Conservation (phyloP, 2,329 filamentous ascomycete genomes). For the Phialophora macrospora region DNA sequence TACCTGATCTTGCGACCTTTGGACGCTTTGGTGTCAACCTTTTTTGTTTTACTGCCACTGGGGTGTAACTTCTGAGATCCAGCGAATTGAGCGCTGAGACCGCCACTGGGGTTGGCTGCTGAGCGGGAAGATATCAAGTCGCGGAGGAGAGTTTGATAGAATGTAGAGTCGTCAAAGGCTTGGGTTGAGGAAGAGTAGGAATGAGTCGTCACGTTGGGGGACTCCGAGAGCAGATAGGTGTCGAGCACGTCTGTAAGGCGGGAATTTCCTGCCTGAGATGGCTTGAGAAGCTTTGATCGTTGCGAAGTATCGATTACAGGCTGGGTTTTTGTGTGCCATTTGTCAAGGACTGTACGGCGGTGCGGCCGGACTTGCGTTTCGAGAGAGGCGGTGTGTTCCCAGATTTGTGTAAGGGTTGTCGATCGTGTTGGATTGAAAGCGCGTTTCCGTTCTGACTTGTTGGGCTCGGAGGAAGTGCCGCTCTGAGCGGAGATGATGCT, state of each 20-base stretch:
- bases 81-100: constrained; percentile 51
- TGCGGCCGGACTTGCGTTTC: constrained; percentile 65
- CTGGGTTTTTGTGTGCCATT: constrained; percentile 85
- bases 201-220: constrained; percentile 40
- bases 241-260: constrained; percentile 52
- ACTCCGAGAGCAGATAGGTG: constrained; percentile 51
- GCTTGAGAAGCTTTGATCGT: constrained; percentile 65
- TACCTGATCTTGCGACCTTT: constrained; percentile 94
- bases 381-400: constrained; percentile 70
- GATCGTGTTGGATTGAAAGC: constrained; percentile 55
- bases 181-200: constrained; percentile 50
- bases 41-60: constrained; percentile 63
- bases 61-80: constrained; percentile 47
- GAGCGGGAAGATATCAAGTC: constrained; percentile 86
- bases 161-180: constrained; percentile 92
- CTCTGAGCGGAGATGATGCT: constrained; percentile 45
- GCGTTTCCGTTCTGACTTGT: constrained; percentile 55
- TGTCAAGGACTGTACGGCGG: constrained; percentile 76
- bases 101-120: constrained; percentile 48
- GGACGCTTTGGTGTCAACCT: constrained; percentile 91
- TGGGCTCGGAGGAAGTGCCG: constrained; percentile 44
- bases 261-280: constrained; percentile 52
- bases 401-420: constrained; percentile 69
- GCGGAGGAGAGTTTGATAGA: constrained; percentile 91
- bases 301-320: constrained; percentile 59